Conservation (phyloP, 2,329 filamentous ascomycete species). For the Trichoderma brevicompactum region DNA sequence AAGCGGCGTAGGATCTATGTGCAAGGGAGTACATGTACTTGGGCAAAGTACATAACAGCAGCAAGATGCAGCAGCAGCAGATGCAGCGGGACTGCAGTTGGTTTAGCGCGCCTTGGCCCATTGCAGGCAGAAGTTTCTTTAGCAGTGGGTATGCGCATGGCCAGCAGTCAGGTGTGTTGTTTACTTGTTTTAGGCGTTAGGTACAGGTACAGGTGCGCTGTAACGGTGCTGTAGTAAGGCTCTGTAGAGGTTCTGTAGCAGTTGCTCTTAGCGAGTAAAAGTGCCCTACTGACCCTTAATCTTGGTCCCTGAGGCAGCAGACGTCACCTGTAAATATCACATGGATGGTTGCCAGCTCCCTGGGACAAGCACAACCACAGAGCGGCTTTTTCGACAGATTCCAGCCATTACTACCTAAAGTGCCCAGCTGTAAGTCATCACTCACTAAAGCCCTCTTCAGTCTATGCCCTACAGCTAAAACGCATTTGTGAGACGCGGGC, state of each 20-base stretch:
- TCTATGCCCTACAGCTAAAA: neutral
- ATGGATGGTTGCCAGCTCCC: no score
- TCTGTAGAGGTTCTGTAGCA: neutral
- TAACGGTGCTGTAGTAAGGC: neutral
- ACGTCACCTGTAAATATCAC: no score
- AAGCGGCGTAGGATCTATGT: conserved; percentile 2
- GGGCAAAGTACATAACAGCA: no score
- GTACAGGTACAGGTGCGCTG: no score
- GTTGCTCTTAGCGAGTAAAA: neutral
- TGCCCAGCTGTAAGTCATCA: no score
- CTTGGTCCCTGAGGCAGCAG: no score
- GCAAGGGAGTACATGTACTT: neutral
- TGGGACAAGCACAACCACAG: no score
- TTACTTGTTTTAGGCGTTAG: no score
- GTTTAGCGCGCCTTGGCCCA: conserved; percentile 1
- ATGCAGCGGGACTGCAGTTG: conserved; percentile 6
- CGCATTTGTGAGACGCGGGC: conserved; percentile 14
- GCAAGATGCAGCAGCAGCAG: no score
- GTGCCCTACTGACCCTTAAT: no score
- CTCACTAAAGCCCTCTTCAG: neutral
- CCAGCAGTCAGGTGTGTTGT: neutral
- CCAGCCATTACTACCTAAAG: no score
- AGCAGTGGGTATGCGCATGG: neutral
- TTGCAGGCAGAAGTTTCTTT: neutral
- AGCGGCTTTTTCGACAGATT: no score